phyloP scores from a whole-genome alignment of 306 rosid species.

The Gastrolobium villosum region DNA sequence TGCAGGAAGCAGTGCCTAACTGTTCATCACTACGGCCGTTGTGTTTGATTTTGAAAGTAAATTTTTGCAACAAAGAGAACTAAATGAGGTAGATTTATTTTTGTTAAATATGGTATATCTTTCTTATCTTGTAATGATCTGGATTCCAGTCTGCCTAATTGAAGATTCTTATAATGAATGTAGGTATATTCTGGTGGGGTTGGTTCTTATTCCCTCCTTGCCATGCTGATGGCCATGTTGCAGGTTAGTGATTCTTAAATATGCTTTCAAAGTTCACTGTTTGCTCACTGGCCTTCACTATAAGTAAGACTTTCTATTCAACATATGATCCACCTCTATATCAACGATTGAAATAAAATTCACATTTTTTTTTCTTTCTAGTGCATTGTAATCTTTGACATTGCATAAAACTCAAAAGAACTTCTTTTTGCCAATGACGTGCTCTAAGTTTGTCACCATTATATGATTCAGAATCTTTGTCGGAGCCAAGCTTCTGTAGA shows the following conservation, averaged over 20 bases:
- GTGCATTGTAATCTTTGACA: slow-evolving; percentile 7
- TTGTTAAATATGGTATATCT: slow-evolving; percentile 13
- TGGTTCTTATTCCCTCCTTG: slow-evolving; percentile 94
- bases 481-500: too few species aligned
- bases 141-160: slow-evolving; percentile 45
- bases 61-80: slow-evolving; percentile 96
- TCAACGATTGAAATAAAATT: not conserved
- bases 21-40: slow-evolving; percentile 91
- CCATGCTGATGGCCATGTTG: slow-evolving; percentile 93
- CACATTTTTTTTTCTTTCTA: not conserved
- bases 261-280: slow-evolving; percentile 19
- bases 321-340: slow-evolving; percentile 22
- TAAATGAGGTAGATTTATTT: slow-evolving; percentile 82
- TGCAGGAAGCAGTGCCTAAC: slow-evolving; percentile 77
- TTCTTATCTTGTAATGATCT: slow-evolving; percentile 29
- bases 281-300: not conserved
- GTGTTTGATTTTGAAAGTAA: slow-evolving; percentile 90
- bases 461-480: too few species aligned
- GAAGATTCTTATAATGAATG: slow-evolving; percentile 53
- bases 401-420: slow-evolving; percentile 32
- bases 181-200: slow-evolving; percentile 98
- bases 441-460: slow-evolving; percentile 41
- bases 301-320: slow-evolving; percentile 29
- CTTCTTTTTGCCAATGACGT: slow-evolving; percentile 21
- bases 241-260: slow-evolving; percentile 67